Percentiles rank a stretch among this genome's conserved stretches.
Evolutionary conservation across 345 rosid species (phyloP).

Genomic region (Mangifera indica): DNA sequence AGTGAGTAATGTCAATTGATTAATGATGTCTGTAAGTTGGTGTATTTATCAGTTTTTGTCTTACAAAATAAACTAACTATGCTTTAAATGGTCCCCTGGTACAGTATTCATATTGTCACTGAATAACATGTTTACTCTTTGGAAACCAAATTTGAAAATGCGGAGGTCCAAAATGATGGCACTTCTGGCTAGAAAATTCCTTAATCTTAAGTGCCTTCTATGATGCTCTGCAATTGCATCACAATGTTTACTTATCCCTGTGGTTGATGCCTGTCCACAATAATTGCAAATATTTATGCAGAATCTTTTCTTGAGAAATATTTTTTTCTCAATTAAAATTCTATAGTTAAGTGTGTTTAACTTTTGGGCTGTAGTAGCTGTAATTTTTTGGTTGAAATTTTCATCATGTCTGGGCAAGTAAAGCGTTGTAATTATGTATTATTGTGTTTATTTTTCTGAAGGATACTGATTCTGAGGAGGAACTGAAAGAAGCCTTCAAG

Average conservation of each 20-base stretch:
- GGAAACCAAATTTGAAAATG: background rate
- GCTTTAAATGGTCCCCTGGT: background rate
- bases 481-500: constrained; percentile 43
- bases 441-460: constrained; percentile 2
- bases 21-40: background rate
- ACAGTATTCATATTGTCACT: background rate
- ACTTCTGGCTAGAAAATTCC: background rate
- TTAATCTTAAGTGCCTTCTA: background rate
- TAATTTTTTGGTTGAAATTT: background rate
- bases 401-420: background rate
- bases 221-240: background rate
- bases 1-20: background rate
- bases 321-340: background rate
- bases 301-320: background rate
- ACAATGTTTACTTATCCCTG: background rate
- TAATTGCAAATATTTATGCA: background rate
- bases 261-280: background rate
- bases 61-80: background rate
- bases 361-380: background rate
- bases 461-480: constrained; percentile 55
- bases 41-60: background rate
- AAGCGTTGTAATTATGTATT: background rate
- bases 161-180: background rate
- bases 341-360: background rate
- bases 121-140: background rate